Percentiles rank a stretch among this genome's conserved stretches.
These are phyloP conservation scores for Nannochloris sp. DNA, from an alignment of 139 green algal species.

Conservation along the genomic window DNA sequence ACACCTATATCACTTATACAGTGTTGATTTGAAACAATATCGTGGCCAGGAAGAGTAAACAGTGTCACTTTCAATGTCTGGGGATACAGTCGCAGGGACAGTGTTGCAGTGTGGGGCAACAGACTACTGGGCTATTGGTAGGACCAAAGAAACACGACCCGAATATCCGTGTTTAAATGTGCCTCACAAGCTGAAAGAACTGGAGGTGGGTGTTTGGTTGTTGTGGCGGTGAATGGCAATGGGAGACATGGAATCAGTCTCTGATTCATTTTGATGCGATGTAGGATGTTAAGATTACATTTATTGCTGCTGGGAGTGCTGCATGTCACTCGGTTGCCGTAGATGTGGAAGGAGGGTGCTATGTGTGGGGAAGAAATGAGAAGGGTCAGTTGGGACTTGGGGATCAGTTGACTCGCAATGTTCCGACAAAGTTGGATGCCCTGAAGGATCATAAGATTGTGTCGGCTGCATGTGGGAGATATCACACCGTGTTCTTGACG, in stretches of 20 bases:
- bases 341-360: constrained; percentile 57
- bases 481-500: constrained; percentile 65
- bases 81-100: constrained; percentile 2
- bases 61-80: constrained; percentile 25
- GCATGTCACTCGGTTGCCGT: constrained; percentile 69
- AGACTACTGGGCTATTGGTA: constrained; percentile 43
- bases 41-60: neutral
- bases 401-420: constrained; percentile 64
- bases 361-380: constrained; percentile 88
- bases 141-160: constrained; percentile 17
- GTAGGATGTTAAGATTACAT: constrained; percentile 66
- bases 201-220: constrained; percentile 33
- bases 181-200: constrained; percentile 57
- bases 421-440: constrained; percentile 20
- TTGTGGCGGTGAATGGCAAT: neutral
- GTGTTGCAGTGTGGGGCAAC: constrained; percentile 71
- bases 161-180: constrained; percentile 64
- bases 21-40: neutral
- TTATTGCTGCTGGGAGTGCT: constrained; percentile 55
- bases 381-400: constrained; percentile 82
- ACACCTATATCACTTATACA: neutral
- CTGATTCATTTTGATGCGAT: neutral
- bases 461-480: constrained; percentile 39
- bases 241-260: neutral
- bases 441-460: constrained; percentile 15